A percentile compares a stretch with the other conserved stretches of the same genome.
Conservation (phyloP, 1,284 basidiomycete species). For the Bjerkandera adusta region DNA sequence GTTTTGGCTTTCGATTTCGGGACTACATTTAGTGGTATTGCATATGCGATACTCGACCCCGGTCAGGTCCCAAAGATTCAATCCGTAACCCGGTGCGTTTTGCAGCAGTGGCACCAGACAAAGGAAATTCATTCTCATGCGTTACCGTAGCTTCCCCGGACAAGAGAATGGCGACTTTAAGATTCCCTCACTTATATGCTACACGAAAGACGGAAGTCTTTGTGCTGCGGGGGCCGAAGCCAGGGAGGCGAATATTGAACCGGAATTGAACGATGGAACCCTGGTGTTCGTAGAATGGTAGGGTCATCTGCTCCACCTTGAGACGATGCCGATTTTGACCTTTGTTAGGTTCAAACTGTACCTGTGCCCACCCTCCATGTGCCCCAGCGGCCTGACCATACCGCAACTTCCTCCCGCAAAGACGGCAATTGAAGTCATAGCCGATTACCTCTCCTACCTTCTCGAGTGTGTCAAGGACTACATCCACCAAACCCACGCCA, state of each 20-base stretch:
- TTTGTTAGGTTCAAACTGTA: conserved; percentile 55
- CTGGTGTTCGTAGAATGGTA: conserved; percentile 53
- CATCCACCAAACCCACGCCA: conserved; percentile 46
- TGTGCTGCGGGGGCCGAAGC: conserved; percentile 55
- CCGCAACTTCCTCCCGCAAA: conserved; percentile 41
- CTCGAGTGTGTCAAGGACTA: conserved; percentile 41
- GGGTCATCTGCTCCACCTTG: background rate
- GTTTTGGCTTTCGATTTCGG: conserved; percentile 52
- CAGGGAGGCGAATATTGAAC: conserved; percentile 37
- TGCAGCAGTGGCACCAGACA: background rate
- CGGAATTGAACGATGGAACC: conserved; percentile 43
- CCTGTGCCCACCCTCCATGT: conserved; percentile 40
- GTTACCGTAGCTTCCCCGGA: conserved; percentile 37
- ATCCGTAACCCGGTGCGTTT: conserved; percentile 41
- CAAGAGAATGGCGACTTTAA: conserved; percentile 34
- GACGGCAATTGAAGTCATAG: conserved; percentile 43
- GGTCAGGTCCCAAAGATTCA: conserved; percentile 46
- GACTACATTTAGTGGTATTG: conserved; percentile 51
- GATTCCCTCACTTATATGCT: conserved; percentile 56
- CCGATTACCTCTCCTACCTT: conserved; percentile 53
- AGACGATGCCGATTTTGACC: background rate
- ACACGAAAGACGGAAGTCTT: conserved; percentile 42
- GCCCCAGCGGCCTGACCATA: background rate
- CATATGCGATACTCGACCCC: conserved; percentile 46
- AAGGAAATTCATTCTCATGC: no score